Evolutionary conservation across 176 grass and related monocot species (phyloP).

Genomic region (Ensete ventricosum): DNA sequence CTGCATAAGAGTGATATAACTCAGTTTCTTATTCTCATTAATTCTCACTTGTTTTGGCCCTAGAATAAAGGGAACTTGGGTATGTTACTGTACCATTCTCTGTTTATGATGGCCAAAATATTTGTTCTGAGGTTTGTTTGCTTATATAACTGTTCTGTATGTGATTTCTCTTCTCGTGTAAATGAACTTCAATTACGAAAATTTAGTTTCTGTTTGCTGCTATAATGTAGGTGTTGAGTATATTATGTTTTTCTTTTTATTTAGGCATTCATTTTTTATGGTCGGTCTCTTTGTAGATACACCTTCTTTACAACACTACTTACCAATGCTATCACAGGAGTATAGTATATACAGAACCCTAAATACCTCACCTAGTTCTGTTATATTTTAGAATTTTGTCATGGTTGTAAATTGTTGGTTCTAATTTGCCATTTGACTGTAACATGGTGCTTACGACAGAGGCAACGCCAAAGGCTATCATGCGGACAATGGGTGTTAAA

Average conservation of each 20-base stretch:
- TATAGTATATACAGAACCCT: neutral
- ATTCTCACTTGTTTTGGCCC: too few species aligned
- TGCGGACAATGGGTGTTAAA: conserved; percentile 98
- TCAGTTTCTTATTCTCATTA: too few species aligned
- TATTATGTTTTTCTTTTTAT: neutral
- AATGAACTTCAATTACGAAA: neutral
- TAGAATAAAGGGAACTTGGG: too few species aligned
- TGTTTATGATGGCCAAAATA: neutral
- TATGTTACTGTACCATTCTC: neutral
- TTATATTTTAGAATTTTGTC: neutral
- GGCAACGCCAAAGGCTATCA: conserved; percentile 95
- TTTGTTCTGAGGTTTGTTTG: neutral
- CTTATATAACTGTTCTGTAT: neutral
- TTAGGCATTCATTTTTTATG: neutral
- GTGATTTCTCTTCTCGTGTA: neutral
- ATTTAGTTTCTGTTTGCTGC: neutral
- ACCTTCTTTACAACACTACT: neutral
- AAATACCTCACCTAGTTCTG: neutral
- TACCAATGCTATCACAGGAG: too few species aligned
- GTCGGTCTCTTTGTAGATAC: neutral
- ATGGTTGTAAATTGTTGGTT: neutral
- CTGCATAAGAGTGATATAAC: too few species aligned
- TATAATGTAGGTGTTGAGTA: neutral
- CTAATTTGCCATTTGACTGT: conserved; percentile 1
- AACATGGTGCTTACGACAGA: conserved; percentile 29